phyloP scores from a whole-genome alignment of 345 rosid species.

The Barbarea vulgaris region DNA sequence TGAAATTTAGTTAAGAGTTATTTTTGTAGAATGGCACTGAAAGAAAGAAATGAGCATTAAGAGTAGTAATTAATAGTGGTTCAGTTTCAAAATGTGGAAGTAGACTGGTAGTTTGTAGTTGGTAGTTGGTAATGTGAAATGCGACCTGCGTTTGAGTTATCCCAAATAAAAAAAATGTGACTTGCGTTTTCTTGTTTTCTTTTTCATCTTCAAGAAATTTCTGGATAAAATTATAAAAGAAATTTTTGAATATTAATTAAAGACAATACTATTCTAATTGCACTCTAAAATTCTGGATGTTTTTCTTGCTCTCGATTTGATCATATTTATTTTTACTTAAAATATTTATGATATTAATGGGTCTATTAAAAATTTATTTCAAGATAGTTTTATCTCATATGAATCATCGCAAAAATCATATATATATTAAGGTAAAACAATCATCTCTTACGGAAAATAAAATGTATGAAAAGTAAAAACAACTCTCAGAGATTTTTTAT shows the following conservation, averaged over 20 bases:
- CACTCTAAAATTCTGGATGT: neutral
- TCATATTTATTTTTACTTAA: neutral
- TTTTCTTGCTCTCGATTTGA: neutral
- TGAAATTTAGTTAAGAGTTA: constrained; percentile 1
- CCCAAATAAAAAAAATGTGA: too few relatives aligned
- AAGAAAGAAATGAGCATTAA: neutral
- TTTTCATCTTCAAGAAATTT: neutral
- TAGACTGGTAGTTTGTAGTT: neutral
- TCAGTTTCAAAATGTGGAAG: neutral
- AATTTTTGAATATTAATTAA: neutral
- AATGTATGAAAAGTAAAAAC: too few relatives aligned
- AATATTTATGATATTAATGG: neutral
- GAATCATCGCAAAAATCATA: neutral
- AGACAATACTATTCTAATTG: neutral
- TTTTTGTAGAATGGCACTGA: too few relatives aligned
- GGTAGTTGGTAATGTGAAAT: constrained; percentile 5
- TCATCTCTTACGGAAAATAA: neutral
- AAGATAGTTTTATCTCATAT: neutral
- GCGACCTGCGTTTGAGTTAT: too few relatives aligned
- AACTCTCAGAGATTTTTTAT: too few relatives aligned
- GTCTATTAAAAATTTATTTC: too few relatives aligned
- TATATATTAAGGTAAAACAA: too few relatives aligned
- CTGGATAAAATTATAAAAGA: neutral
- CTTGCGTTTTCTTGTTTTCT: neutral
- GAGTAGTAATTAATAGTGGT: neutral